phyloP scores from a whole-genome alignment of 495 filamentous ascomycete genomes.

The Neurospora intermedia region DNA sequence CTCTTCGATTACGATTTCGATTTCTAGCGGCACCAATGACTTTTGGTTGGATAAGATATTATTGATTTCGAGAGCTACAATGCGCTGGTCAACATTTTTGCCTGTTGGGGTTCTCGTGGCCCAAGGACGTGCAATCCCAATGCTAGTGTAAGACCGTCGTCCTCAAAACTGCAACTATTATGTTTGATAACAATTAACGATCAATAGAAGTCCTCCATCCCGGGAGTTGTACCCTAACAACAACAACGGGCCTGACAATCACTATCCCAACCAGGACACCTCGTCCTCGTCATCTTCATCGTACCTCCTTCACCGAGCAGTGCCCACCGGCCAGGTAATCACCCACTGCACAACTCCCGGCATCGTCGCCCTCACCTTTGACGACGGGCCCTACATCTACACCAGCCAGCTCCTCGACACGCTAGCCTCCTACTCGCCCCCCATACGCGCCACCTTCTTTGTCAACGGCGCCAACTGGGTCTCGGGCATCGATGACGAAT shows the following conservation, averaged over 20 bases:
- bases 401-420: constrained; percentile 21
- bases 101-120: neutral
- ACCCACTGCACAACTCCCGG: constrained; percentile 46
- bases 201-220: neutral
- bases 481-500: constrained; percentile 38
- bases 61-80: neutral
- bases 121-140: neutral
- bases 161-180: neutral
- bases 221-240: neutral
- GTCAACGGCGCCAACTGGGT: constrained; percentile 57
- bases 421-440: constrained; percentile 27
- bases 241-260: no score
- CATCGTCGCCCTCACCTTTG: constrained; percentile 32
- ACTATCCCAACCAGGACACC: no score
- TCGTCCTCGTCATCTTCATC: neutral
- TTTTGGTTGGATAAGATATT: neutral
- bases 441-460: constrained; percentile 60
- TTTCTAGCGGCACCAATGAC: neutral
- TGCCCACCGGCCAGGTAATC: constrained; percentile 30
- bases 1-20: neutral
- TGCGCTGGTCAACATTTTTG: neutral
- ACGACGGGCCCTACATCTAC: constrained; percentile 34
- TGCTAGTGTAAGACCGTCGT: neutral
- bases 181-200: neutral
- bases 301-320: constrained; percentile 3